phyloP scores from a whole-genome alignment of 148 eudicot genomes.

The Cornus suecica region DNA sequence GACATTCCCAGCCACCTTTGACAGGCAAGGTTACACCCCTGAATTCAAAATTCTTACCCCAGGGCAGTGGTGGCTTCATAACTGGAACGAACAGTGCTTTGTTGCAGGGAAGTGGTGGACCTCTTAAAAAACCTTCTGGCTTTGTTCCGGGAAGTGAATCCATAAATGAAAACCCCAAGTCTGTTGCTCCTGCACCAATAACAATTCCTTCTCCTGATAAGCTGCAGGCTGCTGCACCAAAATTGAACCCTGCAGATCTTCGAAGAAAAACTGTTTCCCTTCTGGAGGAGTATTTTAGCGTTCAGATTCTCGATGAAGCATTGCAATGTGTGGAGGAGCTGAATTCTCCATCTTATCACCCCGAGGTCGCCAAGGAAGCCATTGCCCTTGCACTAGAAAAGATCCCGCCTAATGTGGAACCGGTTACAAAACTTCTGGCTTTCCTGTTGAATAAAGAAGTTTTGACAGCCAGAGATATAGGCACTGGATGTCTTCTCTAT shows the following conservation, averaged over 20 bases:
- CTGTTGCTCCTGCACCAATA: conserved; percentile 13
- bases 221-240: conserved; percentile 18
- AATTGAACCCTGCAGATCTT: conserved; percentile 38
- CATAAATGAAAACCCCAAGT: conserved; percentile 16
- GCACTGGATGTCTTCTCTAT: conserved; percentile 48
- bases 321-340: conserved; percentile 61
- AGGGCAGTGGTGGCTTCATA: conserved; percentile 51
- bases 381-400: conserved; percentile 60
- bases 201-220: conserved; percentile 12
- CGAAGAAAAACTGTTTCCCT: conserved; percentile 49
- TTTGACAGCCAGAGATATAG: conserved; percentile 43
- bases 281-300: conserved; percentile 63
- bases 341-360: conserved; percentile 50
- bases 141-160: conserved; percentile 35
- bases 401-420: conserved; percentile 62
- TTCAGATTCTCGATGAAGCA: conserved; percentile 65
- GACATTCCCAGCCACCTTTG: conserved; percentile 42
- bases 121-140: conserved; percentile 32
- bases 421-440: conserved; percentile 49
- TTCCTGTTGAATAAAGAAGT: conserved; percentile 48
- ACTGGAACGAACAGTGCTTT: conserved; percentile 59
- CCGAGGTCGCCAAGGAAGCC: conserved; percentile 60
- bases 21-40: conserved; percentile 40
- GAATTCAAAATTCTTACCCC: conserved; percentile 59
- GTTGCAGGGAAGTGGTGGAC: conserved; percentile 54